Base-by-base conservation (phyloP, 2,329 filamentous ascomycete species). In the Pseudogymnoascus sp. region DNA sequence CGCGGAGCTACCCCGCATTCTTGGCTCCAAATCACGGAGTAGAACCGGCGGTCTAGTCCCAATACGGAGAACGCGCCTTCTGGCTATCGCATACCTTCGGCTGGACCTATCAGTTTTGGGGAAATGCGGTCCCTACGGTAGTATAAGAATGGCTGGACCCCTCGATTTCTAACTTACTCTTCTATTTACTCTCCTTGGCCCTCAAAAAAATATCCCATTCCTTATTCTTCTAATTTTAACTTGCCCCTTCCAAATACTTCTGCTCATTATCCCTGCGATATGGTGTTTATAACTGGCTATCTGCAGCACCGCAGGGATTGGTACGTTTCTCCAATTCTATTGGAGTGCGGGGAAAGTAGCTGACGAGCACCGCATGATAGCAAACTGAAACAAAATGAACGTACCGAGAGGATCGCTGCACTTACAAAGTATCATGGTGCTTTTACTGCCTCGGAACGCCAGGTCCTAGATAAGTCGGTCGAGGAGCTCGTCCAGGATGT, bases 401-500 rank as follows among this genome's bases (percentile, higher is more conserved):
- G 93, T 43, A 79, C 81, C 14, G 78, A 82, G 61, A 86, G 90
- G 62, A 90, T 97, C 69, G 80, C 82, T 37, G 82, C 81, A 5
- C 83, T 97, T 6, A 76, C 82, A 1, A 74, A 79, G 14, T 96
- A 95, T 76, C 86, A 84, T 64, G 81, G 78, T 16, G 81, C 86
- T 1, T 83, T 96, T 67, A 87, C 86, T 2, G 69, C 80, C 0
- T 69, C 80, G 41, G 91, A 97, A 70, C 82, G 83, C 60, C 78
- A 82, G 2, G 88, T 91, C 63, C 80, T 96, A 64, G 79, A 86
- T 65, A 87, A 84, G 66, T 85, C 91, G 13, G 95, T 97, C 66
- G 85, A 89, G 68, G 81, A 89, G 64, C 84, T 96, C 3, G 92
- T 96, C 5, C 77, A 86, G 66, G 85, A 89, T 77, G 89, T 96